Evolutionary conservation across 2,329 filamentous ascomycete species (phyloP), one percentile per base, ranked within the genome.

Genomic region (Cryoendolithus antarcticus): DNA sequence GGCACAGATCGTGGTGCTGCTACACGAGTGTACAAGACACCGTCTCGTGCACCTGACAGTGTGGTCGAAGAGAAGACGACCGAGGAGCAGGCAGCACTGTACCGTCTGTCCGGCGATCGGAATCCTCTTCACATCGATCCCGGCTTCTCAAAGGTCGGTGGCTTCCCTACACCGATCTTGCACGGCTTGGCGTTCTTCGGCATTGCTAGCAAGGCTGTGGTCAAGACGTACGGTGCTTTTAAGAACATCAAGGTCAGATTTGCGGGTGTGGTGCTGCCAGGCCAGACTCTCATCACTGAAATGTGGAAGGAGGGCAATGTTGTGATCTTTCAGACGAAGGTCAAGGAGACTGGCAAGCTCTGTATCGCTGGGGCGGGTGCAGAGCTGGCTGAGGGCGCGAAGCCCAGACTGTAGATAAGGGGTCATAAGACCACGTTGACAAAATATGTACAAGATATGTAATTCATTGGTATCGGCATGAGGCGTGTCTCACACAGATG

Each of bases 41-140:
- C 91, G 1, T 67, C 76, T 55, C 77, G 89, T 38, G 67, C 71
- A 11, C 82, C 91, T 6, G 91, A 96, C 54, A 74, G 75, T 9
- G 78, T 93, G 1, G 76, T 88, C 11, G 86, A 95, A 68, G 81
- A 85, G 63, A 76, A 77, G 63, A 96, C 91, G 4, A 81, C 75
- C 0, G 82, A 88, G 53, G 86, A 95, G 56, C 89, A 96, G 67
- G 91, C 91, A 6, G 86, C 85, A 6, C 64, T 98, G 36, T 98
- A 98, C 72, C 78, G 91, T 30, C 70, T 96, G 39, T 91, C 82
- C 53, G 91, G 91, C 35, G 91, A 98, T 64, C 81, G 89, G 58
- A 96, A 98, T 70, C 91, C 91, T 9, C 77, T 98, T 2, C 91
- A 98, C 67, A 82, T 98, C 46, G 91, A 98, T 62, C 91, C 91